Evolutionary conservation across 768 basidiomycete genomes (phyloP), one percentile per base, ranked within the genome.

Genomic region (Lactifluus echinatus): DNA sequence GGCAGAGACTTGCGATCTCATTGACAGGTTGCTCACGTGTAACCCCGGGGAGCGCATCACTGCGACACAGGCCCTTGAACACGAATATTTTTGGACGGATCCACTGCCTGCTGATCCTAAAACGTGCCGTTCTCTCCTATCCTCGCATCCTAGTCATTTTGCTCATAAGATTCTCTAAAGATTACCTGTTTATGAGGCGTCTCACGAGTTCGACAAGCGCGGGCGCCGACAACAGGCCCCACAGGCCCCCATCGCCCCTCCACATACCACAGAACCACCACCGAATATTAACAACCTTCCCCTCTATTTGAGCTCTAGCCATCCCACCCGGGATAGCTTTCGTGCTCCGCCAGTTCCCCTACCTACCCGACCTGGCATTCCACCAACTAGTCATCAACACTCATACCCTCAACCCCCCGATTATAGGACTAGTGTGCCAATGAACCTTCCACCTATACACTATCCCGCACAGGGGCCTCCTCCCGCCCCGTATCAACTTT

Each of bases 11-110:
- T 81, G 78, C 34, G 91, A 95, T 67, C 74, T 97, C 24, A 66
- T 96, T 61, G 92, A 93, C 63, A 84, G 83, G 65, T 72, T 97
- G 34, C 73, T 97, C 26, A 82, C 76, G 0, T 85, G 92, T 64
- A 89, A 97, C 68, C 95, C 95, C 2, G 76, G 77, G 59, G 80
- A 87, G 55, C 79, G 95, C 19, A 79, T 93, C 39, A 93, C 93
- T 1, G 95, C 95, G 8, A 71, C 80, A 2, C 79, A 91, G 56
- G 94, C 94, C 0, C 77, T 97, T 51, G 87, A 93, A 64, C 93
- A 97, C 67, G 84, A 89, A 19, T 98, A 93, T 74, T 96, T 98
- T 70, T 96, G 91, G 90, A 85, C 84, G 0, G 84, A 89, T 61
- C 94, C 95, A 0, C 65, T 92, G 36, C 89, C 93, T 34, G 88